Evolutionary conservation across 1,284 basidiomycete species (phyloP), one percentile per base, ranked within the genome.

Genomic region (Sporisorium sorghi): DNA sequence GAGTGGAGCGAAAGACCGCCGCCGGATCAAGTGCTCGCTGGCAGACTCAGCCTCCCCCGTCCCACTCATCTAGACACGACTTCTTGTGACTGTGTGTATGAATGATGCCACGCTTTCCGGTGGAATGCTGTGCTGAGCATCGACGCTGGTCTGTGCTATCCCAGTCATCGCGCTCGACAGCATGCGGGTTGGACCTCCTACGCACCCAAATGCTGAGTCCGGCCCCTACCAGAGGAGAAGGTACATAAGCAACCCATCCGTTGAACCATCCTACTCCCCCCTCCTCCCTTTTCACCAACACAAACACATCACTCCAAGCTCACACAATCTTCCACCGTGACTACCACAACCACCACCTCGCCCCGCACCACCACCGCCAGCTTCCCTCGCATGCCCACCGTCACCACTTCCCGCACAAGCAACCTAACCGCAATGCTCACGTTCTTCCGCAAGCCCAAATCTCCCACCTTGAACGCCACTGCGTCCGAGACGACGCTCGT

Each of bases 401-500:
- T 44, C 43, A n/a, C 52, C 1, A 52, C 32, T 17, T 11, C 49
- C 44, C 11, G 14, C 19, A 39, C 52, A 14, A 51, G 30, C 17
- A 32, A 19, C 46, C 43, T 42, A 23, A 46, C 32, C 70, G 58
- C 58, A 17, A 73, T 73, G 70, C 60, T 67, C 42, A 52, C 60
- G 12, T 40, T 69, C 67, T 54, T 67, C 64, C 70, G 70, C 59
- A 72, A 64, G 58, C n/a, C n/a, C n/a, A n/a, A n/a, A n/a, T n/a
- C n/a, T n/a, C n/a, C n/a, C n/a, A n/a, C n/a, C n/a, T n/a, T n/a
- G n/a, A 52, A 61, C 50, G 44, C 64, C 73, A 76, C 63, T 54
- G 54, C 32, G 10, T 73, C 64, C 46, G 71, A 67, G 49, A 69
- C 65, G 6, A 72, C 63, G 11, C 52, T 73, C 19, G 64, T 68